Evolutionary conservation across 1,139 yeast species (phyloP).

Genomic region (Hyphopichia wangnamkhiaoensis): DNA sequence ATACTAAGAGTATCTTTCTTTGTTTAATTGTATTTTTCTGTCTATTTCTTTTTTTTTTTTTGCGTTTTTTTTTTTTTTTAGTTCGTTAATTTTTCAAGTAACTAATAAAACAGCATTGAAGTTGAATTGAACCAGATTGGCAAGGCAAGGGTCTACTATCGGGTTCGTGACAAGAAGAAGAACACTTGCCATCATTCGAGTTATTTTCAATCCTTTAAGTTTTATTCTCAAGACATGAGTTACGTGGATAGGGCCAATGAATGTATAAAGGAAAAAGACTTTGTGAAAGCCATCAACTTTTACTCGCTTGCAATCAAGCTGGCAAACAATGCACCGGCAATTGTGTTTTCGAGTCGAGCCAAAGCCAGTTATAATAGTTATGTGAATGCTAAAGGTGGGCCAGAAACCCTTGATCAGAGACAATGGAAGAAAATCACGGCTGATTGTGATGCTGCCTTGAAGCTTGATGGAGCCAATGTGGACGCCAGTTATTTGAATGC

Average conservation of each 20-base stretch:
- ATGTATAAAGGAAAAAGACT: conserved; percentile 14
- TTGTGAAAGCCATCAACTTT: conserved; percentile 18
- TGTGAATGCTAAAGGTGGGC: conserved; percentile 6
- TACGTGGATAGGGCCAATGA: conserved; percentile 12
- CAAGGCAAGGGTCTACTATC: too few species aligned
- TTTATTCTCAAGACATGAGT: too few species aligned
- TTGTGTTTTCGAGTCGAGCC: conserved; percentile 17
- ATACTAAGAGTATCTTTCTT: too few species aligned
- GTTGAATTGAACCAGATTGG: too few species aligned
- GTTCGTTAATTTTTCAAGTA: too few species aligned
- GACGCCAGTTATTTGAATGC: conserved; percentile 27
- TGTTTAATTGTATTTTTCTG: too few species aligned
- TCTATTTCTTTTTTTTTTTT: too few species aligned
- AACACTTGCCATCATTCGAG: too few species aligned
- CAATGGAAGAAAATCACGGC: conserved; percentile 19
- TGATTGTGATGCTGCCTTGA: conserved; percentile 33
- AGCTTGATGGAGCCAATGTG: conserved; percentile 19
- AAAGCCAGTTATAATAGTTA: conserved; percentile 15
- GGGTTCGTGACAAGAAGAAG: too few species aligned
- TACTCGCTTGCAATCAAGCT: conserved; percentile 18
- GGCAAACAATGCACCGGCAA: conserved; percentile 11
- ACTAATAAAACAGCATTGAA: too few species aligned
- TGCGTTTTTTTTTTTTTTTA: too few species aligned
- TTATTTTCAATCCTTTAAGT: too few species aligned
- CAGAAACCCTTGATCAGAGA: conserved; percentile 5